Base-by-base conservation (phyloP, 2,329 filamentous ascomycete genomes). In the Aspergillus fischeri region DNA sequence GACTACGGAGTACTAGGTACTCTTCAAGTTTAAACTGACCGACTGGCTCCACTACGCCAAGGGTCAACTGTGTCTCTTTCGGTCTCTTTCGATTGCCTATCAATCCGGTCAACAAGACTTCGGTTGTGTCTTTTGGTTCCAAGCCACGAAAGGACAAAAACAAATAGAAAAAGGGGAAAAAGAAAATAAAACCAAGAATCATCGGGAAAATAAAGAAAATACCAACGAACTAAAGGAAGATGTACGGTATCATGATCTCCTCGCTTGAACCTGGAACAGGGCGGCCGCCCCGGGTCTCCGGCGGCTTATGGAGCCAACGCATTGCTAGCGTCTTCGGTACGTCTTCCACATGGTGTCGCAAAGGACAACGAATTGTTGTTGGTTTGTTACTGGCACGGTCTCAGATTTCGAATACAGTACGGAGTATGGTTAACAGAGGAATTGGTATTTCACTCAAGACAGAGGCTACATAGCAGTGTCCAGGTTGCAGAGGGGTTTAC, bases 271-370 rank as follows among this genome's bases (percentile, higher is more conserved):
- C n/a, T 47, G 44, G 21, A 47, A 14, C 44, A 47, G 11, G 20
- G 24, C 21, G 44, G 24, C 42, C 42, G 42, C 24, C 44, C 60
- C 63, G 60, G 63, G 63, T 65, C 66, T 65, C 67, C 65, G 63
- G 66, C 65, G 60, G 65, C 63, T 61, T 65, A 60, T 60, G 56
- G 41, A 63, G 61, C 61, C 62, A 67, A 60, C 59, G 60, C 60
- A 63, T 63, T 62, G 66, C 63, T 64, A 60, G 60, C 59, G 58
- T 57, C 60, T 53, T 60, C 64, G 63, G 65, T 60, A 63, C 54
- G 51, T 54, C 58, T 65, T 49, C 63, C 62, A 66, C 65, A 65
- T 65, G 67, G 65, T 60, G 53, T 59, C 51, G 55, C 61, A 59
- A 44, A 47, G 21, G 14, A 24, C 44, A 47, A 11, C 24, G 42